Evolutionary conservation across 23 red algal genomes (phyloP), one percentile per base, ranked within the genome.

Genomic region (Gracilaria vermiculophylla): DNA sequence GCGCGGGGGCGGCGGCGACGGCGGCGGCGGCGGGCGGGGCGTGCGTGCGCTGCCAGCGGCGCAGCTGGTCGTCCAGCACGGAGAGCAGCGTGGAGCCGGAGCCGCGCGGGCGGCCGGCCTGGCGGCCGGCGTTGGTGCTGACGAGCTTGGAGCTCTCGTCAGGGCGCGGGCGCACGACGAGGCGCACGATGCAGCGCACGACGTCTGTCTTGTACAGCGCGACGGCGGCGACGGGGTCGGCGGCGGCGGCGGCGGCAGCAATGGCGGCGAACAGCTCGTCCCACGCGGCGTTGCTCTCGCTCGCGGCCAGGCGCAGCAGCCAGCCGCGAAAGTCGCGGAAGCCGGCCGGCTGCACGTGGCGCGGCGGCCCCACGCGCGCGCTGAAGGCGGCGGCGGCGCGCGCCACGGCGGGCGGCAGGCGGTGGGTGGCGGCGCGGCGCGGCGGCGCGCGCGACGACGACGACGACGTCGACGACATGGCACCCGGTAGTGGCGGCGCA

Each of bases 311-410:
- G 2, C 53, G 54, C 23, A 69, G 9, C 23, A 88, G 70, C 84
- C 84, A 88, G 41, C 84, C 84, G 16, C 84, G 84, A 58, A 86
- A 86, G 62, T 86, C 81, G 50, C 81, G 81, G 47, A 86, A 86
- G 41, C 81, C 81, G 43, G 81, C 81, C 14, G 81, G 81, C 50
- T 70, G 25, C 23, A 86, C 36, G 25, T 49, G 33, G 25, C 66
- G 62, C 31, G 81, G 81, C 48, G 24, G 47, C 1, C 81, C 81
- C 13, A 86, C 81, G 60, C 23, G 66, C 35, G 25, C 19, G 14
- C 62, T 44, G 49, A 86, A 86, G 20, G 31, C 36, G 20, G 24
- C 13, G 17, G 35, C 40, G 41, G 83, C 83, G 67, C 36, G 4
- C 2, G 44, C 60, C 80, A 83, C 70, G 19, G 56, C 11, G 36